Evolutionary conservation across 441 rosid genomes (phyloP), one percentile per base, ranked within the genome.

Genomic region (Mallotus japonicus): DNA sequence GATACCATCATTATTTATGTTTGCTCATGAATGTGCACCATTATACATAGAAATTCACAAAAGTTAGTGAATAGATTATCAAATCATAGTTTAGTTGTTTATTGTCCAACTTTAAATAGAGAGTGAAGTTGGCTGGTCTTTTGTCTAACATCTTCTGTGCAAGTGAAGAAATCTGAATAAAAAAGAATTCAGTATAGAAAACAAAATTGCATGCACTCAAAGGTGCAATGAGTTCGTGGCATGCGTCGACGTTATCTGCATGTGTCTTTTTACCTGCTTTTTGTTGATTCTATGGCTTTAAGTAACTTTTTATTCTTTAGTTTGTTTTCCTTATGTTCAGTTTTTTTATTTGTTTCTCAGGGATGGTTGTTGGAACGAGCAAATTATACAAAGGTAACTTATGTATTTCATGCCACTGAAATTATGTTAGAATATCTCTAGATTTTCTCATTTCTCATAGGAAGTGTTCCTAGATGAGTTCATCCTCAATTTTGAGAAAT

Each of bases 341-440:
- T 67, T 67, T 60, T 50, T 55, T 42, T 75, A 57, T 9, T 57
- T 28, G 32, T 56, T 71, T 57, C 75, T 62, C 81, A 91, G 91
- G 74, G 94, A 51, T 79, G 90, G 97, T 75, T 82, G 62, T 72
- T 94, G 76, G 95, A 94, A 81, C 87, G 72, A 72, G 92, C 90
- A 69, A 92, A 88, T 78, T 90, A 89, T 83, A 85, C 90, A 15
- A 87, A 90, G 97, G 96, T 92, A 88, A 83, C 49, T 28, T 28
- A 28, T 28, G 3, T 37, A 46, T 37, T 78, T 60, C 32, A 19
- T 60, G 54, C 76, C 40, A 65, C 59, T 60, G 15, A 54, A 44
- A 47, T 24, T 49, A 57, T 28, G 46, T n/a, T 14, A 11, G n/a
- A 14, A 16, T 40, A 16, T 42, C 24, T 53, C 20, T 13, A 22